Conservation (phyloP, 2,329 filamentous ascomycete species). For the Fusarium piperis region DNA sequence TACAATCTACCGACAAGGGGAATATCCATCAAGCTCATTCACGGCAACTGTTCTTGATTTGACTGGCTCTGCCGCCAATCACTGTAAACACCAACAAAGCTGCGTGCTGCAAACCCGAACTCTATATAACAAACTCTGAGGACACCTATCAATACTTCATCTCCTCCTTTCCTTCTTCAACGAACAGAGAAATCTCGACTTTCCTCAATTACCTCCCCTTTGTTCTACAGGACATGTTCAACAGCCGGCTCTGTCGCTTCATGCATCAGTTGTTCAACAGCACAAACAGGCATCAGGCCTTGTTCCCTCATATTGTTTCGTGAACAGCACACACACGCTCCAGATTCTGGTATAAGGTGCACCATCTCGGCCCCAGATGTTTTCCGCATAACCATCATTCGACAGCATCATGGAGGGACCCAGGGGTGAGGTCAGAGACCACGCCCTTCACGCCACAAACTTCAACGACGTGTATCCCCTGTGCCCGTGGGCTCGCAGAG, state of each 20-base stretch:
- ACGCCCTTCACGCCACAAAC: neutral
- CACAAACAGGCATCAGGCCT: neutral
- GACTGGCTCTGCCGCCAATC: neutral
- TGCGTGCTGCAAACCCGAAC: neutral
- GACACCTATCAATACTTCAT: neutral
- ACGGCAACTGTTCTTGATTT: neutral
- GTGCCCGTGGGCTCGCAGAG: neutral
- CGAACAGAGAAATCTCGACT: neutral
- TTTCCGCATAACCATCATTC: neutral
- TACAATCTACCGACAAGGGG: neutral
- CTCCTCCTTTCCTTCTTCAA: neutral
- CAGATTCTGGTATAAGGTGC: neutral
- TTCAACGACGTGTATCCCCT: neutral
- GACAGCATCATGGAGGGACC: neutral
- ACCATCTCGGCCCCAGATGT: neutral
- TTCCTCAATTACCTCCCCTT: neutral
- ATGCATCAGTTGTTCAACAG: neutral
- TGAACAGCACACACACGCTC: neutral
- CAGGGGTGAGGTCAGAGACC: neutral
- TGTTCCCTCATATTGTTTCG: neutral
- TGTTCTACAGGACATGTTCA: neutral
- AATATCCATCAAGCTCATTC: neutral
- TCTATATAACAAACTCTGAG: neutral
- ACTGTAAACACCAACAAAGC: neutral
- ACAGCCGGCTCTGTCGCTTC: neutral